Base-by-base conservation (phyloP, 2,329 filamentous ascomycete genomes). In the Scortechinia acanthostroma region DNA sequence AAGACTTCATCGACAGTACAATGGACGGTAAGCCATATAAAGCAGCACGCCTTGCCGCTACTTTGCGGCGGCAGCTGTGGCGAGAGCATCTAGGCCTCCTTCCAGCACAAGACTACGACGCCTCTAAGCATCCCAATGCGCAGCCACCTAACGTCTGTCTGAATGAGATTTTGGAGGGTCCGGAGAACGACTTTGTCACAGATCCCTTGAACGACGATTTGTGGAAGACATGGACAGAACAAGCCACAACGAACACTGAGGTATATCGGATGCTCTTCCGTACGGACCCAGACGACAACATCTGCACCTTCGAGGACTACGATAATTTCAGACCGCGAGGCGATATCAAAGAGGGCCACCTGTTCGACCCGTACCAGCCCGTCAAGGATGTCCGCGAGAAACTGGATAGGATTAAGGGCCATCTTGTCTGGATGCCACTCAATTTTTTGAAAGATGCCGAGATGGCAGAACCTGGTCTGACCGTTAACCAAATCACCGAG, bases 371-470 rank as follows among this genome's bases (percentile, higher is more conserved):
- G 47, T 88, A 85, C 62, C 75, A 86, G 60, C 84, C 86, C 0
- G 76, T 81, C 0, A 71, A 82, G 20, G 83, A 94, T 46, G 80
- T 93, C 4, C 76, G 87, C 15, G 62, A 74, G 51, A 89, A 91
- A 61, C 69, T 97, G 43, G 82, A 89, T 54, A 74, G 84, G 57
- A 80, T 97, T 52, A 83, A 81, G 65, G 91, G 91, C 0, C 91
- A 97, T 68, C 63, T 97, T 33, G 91, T 97, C 4, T 94, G 88
- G 88, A 91, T 95, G 83, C 90, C 90, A n/a, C 62, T 97, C 55
- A 79, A 90, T 42, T 97, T 95, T 59, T 64, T 97, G 58, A 74
- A 77, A 55, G 82, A 95, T 51, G 89, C 83, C 0, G 76, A 88
- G 54, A 94, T 97, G 90, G 91, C 91, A 0, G 91, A 96, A 68